Base-by-base conservation (phyloP, 163 green algal species). In the Chloroidium sp. region DNA sequence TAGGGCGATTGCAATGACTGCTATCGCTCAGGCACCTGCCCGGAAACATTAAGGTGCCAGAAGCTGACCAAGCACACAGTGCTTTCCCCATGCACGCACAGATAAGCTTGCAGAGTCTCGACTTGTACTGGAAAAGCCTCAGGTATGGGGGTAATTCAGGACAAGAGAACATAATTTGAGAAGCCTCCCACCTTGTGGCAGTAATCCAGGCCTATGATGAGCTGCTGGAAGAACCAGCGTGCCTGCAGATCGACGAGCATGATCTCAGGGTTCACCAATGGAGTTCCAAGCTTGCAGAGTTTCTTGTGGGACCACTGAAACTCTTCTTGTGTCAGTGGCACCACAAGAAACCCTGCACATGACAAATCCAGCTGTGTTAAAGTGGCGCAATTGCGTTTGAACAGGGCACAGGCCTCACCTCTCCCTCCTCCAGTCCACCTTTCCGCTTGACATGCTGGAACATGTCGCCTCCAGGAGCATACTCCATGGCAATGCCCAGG, bases 151-250 rank as follows among this genome's bases (percentile, higher is more conserved):
- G 89, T 8, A 95, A 84, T 0, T 88, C 90, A 1, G 89, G 83
- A 62, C 36, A 36, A 36, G 36, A 36, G 36, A 36, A 36, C 36
- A 36, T 36, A 36, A 36, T 36, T 36, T 36, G 36, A 36, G 36
- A 36, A 36, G 36, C 36, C 36, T 36, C 36, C 36, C 80, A 83
- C 77, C 61, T 84, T 84, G 77, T 92, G 88, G 86, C 93, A 97
- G 87, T 97, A 98, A 79, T 97, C 94, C 81, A 97, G 90, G 62
- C 93, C 95, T 61, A 95, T 92, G 75, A 98, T 93, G n/a, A 96
- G 88, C 85, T 96, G 92, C 85, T 96, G 92, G 88, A 95, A 95
- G 84, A 95, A 96, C 88, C 90, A 96, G 74, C 80, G 84, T 13
- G 82, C 80, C 76, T 88, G 76, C 59, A 72, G 8, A 72, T 10